Evolutionary conservation across 441 rosid genomes (phyloP).

Genomic region (Gossypium schwendimanii): DNA sequence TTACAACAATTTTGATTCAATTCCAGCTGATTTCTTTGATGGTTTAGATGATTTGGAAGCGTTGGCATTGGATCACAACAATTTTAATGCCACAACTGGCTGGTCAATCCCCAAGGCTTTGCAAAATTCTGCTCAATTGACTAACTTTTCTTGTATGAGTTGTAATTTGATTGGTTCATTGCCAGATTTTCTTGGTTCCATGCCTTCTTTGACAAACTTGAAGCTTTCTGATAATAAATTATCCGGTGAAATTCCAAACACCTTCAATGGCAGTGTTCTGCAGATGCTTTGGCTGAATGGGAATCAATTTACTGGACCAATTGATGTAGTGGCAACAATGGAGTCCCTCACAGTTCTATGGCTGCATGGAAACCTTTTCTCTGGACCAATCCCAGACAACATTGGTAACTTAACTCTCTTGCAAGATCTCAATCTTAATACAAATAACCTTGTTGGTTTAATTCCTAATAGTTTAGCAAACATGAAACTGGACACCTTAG

Average conservation of each 20-base stretch:
- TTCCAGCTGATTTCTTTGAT: slow-evolving; percentile 51
- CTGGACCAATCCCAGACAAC: slow-evolving; percentile 52
- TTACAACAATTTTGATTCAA: slow-evolving; percentile 48
- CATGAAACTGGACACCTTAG: slow-evolving; percentile 38
- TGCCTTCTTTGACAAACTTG: slow-evolving; percentile 44
- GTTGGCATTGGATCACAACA: slow-evolving; percentile 57
- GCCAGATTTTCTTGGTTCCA: slow-evolving; percentile 53
- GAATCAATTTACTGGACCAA: slow-evolving; percentile 45
- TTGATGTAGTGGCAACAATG: slow-evolving; percentile 51
- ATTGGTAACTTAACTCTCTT: slow-evolving; percentile 43
- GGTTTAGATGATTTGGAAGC: slow-evolving; percentile 44
- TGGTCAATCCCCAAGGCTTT: slow-evolving; percentile 50
- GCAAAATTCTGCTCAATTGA: slow-evolving; percentile 44
- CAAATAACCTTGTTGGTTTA: slow-evolving; percentile 48
- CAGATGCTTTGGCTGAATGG: slow-evolving; percentile 52
- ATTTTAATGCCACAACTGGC: slow-evolving; percentile 44
- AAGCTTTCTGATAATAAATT: slow-evolving; percentile 44
- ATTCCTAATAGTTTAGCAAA: slow-evolving; percentile 45
- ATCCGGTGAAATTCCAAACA: slow-evolving; percentile 48
- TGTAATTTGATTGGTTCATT: slow-evolving; percentile 58
- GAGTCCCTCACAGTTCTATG: slow-evolving; percentile 38
- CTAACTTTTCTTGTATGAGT: slow-evolving; percentile 47
- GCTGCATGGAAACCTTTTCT: slow-evolving; percentile 71
- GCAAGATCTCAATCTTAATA: slow-evolving; percentile 54
- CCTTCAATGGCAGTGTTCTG: slow-evolving; percentile 33